Evolutionary conservation across 1,284 basidiomycete genomes (phyloP).

Genomic region (Fomitopsis palustris): DNA sequence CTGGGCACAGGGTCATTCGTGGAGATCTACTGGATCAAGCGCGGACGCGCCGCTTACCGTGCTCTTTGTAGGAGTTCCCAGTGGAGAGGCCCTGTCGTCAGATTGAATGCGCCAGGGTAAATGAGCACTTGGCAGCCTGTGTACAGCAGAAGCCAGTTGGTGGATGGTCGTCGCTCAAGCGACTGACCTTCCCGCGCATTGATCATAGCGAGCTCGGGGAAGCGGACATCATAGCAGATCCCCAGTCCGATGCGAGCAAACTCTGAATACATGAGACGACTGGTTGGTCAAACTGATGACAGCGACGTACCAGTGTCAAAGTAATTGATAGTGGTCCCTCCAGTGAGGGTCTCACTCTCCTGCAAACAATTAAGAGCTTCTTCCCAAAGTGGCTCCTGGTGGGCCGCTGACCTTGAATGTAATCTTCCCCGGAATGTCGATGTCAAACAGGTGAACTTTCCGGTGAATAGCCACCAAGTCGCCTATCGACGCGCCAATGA

Average conservation of each 20-base stretch:
- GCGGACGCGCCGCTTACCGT: slow-evolving; percentile 45
- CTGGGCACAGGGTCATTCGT: slow-evolving; percentile 36
- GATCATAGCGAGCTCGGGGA: slow-evolving; percentile 94
- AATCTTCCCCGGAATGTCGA: slow-evolving; percentile 96
- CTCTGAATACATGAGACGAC: slow-evolving; percentile 37
- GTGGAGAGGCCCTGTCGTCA: slow-evolving; percentile 93
- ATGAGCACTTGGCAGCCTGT: slow-evolving; percentile 86
- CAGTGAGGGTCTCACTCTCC: slow-evolving; percentile 93
- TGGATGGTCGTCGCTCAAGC: background rate
- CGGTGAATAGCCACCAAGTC: slow-evolving; percentile 86
- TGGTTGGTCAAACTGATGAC: background rate
- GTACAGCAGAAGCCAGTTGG: background rate
- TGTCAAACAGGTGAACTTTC: slow-evolving; percentile 97
- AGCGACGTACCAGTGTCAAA: slow-evolving; percentile 80
- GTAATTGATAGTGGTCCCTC: slow-evolving; percentile 72
- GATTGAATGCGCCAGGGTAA: slow-evolving; percentile 89
- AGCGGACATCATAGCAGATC: slow-evolving; percentile 91
- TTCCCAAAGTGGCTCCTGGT: background rate
- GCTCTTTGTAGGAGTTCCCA: slow-evolving; percentile 93
- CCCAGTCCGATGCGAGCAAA: slow-evolving; percentile 90
- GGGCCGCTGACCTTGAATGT: slow-evolving; percentile 77
- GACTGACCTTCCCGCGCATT: slow-evolving; percentile 77
- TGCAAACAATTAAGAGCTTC: slow-evolving; percentile 29
- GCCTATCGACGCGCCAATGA: slow-evolving; percentile 42
- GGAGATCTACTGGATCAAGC: background rate